phyloP scores from a whole-genome alignment of 345 rosid species.

The Salix dunnii region DNA sequence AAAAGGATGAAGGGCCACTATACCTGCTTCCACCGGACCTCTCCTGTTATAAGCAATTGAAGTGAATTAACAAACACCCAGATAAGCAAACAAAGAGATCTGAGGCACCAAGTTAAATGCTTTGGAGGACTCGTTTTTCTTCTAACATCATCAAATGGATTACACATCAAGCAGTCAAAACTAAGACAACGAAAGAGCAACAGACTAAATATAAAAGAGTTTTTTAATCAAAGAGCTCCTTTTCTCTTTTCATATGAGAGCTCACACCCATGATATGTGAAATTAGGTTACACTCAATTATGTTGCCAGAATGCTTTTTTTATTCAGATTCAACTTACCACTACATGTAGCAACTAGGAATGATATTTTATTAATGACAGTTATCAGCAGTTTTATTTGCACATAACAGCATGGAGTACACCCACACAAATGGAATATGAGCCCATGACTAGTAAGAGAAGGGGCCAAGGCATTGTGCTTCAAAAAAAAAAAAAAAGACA shows the following conservation, averaged over 20 bases:
- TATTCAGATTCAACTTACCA: not conserved
- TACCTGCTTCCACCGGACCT: constrained; percentile 54
- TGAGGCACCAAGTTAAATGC: not conserved
- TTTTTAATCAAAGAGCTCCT: no score
- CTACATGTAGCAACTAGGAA: not conserved
- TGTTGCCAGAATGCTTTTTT: not conserved
- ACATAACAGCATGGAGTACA: not conserved
- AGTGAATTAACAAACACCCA: not conserved
- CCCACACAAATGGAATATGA: not conserved
- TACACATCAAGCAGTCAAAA: not conserved
- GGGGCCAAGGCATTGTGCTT: not conserved
- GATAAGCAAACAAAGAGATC: not conserved
- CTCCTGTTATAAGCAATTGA: constrained; percentile 43
- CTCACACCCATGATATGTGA: not conserved
- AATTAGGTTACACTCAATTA: not conserved
- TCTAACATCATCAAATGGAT: not conserved
- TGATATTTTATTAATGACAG: not conserved
- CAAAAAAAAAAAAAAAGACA: no score
- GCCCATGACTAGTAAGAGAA: not conserved
- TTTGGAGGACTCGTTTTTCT: not conserved
- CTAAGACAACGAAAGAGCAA: no score
- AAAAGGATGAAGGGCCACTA: constrained; percentile 45
- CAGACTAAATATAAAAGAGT: no score
- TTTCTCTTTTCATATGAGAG: no score
- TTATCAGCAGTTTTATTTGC: not conserved